These are phyloP conservation scores for Elsinoe batatas DNA, from an alignment of 2,329 filamentous ascomycete genomes.

Conservation along the genomic window DNA sequence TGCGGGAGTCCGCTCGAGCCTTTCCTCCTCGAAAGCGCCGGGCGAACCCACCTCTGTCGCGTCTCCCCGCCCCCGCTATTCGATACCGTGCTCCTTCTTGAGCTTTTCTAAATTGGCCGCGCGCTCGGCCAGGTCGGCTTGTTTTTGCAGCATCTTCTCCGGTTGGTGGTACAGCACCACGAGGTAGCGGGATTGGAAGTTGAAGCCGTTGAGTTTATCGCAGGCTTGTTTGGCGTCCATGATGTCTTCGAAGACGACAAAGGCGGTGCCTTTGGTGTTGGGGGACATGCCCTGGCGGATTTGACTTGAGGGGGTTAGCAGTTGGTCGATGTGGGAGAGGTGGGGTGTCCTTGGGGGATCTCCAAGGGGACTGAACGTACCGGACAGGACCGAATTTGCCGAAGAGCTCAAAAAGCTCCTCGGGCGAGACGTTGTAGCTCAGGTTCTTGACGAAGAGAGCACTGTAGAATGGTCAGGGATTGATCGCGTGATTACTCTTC, in stretches of 20 bases:
- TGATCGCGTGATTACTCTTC: slow-evolving; percentile 10
- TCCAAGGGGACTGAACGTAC: slow-evolving; percentile 43
- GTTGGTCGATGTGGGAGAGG: neutral
- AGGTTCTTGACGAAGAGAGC: slow-evolving; percentile 99
- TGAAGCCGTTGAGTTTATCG: slow-evolving; percentile 99
- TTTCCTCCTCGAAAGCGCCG: neutral
- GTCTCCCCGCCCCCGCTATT: slow-evolving; percentile 12
- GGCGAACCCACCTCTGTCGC: neutral
- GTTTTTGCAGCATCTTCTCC: slow-evolving; percentile 73
- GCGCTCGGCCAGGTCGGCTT: slow-evolving; percentile 86
- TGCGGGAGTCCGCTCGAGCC: neutral
- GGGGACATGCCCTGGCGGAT: slow-evolving; percentile 95
- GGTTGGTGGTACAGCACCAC: slow-evolving; percentile 75
- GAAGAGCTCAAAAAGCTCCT: slow-evolving; percentile 98
- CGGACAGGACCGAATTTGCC: slow-evolving; percentile 93
- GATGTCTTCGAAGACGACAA: slow-evolving; percentile 99
- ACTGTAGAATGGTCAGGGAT: slow-evolving; percentile 43
- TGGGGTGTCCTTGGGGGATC: neutral
- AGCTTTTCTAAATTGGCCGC: slow-evolving; percentile 96
- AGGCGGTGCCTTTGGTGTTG: slow-evolving; percentile 96
- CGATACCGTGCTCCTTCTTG: slow-evolving; percentile 96
- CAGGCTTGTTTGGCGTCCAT: slow-evolving; percentile 98
- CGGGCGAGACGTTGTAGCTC: slow-evolving; percentile 98
- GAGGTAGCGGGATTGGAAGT: slow-evolving; percentile 98
- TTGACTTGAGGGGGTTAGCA: slow-evolving; percentile 52